Base-by-base conservation (phyloP, 164 flowering plant genomes). In the Stephania yunnanensis region DNA sequence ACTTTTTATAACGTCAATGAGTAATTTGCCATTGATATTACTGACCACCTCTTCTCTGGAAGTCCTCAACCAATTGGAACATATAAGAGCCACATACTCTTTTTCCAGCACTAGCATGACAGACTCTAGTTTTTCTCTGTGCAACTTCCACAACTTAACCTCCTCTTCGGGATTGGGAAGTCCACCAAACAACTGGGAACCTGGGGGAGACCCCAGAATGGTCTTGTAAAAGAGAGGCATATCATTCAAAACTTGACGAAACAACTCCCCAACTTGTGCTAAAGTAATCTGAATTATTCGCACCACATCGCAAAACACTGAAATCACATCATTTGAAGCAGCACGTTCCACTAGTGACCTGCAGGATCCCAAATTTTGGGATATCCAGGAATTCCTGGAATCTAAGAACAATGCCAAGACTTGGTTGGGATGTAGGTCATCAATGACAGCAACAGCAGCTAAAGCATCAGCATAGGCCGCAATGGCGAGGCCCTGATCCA, bases 91-190 rank as follows among this genome's bases (percentile, higher is more conserved):
- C 71, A 90, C 84, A 74, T 81, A 90, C 15, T 86, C 87, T 19
- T 85, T 85, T 5, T 86, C 91, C 10, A 96, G 87, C 72, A 84
- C 80, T 44, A 85, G 87, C 92, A 89, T 94, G 0, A 74, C 77
- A 29, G 89, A 82, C 74, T 92, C 97, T 48, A 96, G 77, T 45
- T 80, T 84, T 72, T 92, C 97, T 79, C 96, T 86, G 71, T 92
- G 90, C 5, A 70, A 75, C 68, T 84, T 94, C 99, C 99, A 96
- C 75, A 88, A 80, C 83, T 82, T 90, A 17, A 91, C 93, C 82
- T 96, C 99, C 83, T 92, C 97, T 25, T 96, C 97, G 0, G 97
- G 98, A 73, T 91, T 87, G 0, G 97, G 95, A 29, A 95, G 90
- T 52, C 97, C 97, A 58, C 99, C 99, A 80, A 90, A 96, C 84